Evolutionary conservation across 2,329 filamentous ascomycete genomes (phyloP), one percentile per base, ranked within the genome.

Genomic region (Neonectria punicea): DNA sequence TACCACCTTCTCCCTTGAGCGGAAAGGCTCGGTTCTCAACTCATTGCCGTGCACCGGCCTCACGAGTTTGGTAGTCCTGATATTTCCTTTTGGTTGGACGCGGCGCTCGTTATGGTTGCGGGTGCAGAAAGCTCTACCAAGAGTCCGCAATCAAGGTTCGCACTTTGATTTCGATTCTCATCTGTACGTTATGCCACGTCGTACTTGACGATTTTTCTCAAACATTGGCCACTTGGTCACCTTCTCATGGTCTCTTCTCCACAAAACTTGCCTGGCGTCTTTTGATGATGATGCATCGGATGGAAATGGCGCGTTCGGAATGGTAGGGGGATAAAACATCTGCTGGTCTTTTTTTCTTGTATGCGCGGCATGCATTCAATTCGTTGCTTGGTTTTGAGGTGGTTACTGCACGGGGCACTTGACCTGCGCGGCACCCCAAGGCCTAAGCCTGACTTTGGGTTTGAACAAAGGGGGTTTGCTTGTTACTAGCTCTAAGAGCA

Each of bases 171-270:
- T 77, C 73, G 66, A 73, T 79, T 78, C 74, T 78, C 70, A 70
- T 65, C 69, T 79, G 77, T 79, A 80, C 71, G 71, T 77, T 78
- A 75, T 73, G 74, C 69, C 67, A 72, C 63, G 69, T 63, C 75
- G 71, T 75, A 77, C 70, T 71, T 74, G 68, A 75, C 75, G 73
- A 78, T 74, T 76, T 73, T 73, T 73, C 62, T 67, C 61, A 66
- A 67, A 71, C 64, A 69, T 66, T 68, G 69, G 63, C 70, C 70
- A 58, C 58, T 65, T 65, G 71, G 69, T 62, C 70, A 65, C 64
- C 39, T 65, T 66, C 60, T 69, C 60, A 63, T 56, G 66, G 64
- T 66, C 62, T 68, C 66, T 56, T 67, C 66, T 67, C 63, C 67
- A 20, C 28, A 63, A 61, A 56, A 60, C 44, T 66, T 72, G 66